Evolutionary conservation across 2,329 filamentous ascomycete species (phyloP).

Genomic region (Fusarium subglutinans): DNA sequence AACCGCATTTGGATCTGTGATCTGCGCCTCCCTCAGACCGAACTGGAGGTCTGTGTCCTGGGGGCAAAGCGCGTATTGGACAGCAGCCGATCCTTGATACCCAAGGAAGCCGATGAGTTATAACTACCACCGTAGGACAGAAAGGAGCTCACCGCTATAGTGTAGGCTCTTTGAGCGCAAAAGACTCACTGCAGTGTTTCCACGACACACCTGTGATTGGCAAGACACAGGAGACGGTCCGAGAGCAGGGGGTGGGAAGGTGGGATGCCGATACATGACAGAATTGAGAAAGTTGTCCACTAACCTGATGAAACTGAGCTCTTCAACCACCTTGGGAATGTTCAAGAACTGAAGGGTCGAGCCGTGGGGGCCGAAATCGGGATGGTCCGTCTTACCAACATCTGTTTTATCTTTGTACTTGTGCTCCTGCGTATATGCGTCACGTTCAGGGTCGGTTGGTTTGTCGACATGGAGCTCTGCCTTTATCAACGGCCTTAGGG

Average conservation of each 20-base stretch:
- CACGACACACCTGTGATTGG: neutral
- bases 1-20: neutral
- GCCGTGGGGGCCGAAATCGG: constrained; percentile 66
- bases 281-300: constrained; percentile 42
- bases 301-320: constrained; percentile 78
- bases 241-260: neutral
- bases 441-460: constrained; percentile 48
- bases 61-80: neutral
- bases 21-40: neutral
- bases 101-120: neutral
- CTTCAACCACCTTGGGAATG: constrained; percentile 69
- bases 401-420: constrained; percentile 69
- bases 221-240: neutral
- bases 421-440: constrained; percentile 54
- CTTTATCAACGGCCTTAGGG: constrained; percentile 76
- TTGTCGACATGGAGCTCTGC: constrained; percentile 84
- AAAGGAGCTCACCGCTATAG: constrained; percentile 1
- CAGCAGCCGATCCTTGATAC: constrained; percentile 6
- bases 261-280: neutral
- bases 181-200: constrained; percentile 9
- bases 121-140: neutral
- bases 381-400: constrained; percentile 66
- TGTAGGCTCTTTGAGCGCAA: neutral
- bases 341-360: constrained; percentile 67
- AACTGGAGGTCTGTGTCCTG: constrained; percentile 6